phyloP scores from a whole-genome alignment of 495 filamentous ascomycete genomes.

The Cenococcum geophilum region DNA sequence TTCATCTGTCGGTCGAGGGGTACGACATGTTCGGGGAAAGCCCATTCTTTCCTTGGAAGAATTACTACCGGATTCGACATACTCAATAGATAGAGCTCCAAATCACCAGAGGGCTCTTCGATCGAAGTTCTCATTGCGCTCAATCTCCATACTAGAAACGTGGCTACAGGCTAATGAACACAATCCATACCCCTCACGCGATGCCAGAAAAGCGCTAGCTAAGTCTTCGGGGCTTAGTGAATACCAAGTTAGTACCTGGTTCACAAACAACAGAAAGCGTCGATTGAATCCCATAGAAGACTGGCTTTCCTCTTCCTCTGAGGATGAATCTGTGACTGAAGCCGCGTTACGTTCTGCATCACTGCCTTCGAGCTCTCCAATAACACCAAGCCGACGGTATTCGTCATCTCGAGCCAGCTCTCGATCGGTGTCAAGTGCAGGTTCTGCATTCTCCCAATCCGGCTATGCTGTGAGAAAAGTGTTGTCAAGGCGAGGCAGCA shows the following conservation, averaged over 20 bases:
- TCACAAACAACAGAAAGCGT: slow-evolving; percentile 1
- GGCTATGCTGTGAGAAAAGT: neutral
- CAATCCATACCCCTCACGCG: neutral
- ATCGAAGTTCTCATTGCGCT: neutral
- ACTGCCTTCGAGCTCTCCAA: neutral
- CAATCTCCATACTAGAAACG: neutral
- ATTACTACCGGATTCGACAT: too few species aligned
- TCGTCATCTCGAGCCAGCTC: neutral
- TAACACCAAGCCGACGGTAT: neutral
- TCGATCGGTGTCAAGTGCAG: neutral
- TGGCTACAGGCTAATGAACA: neutral
- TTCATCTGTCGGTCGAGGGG: too few species aligned
- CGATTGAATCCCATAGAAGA: neutral
- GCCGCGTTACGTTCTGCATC: neutral
- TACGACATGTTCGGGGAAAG: too few species aligned
- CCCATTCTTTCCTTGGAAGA: too few species aligned
- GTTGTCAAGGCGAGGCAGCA: neutral
- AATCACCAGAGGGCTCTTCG: neutral
- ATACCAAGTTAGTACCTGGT: neutral
- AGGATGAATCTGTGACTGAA: neutral
- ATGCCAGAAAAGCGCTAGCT: neutral
- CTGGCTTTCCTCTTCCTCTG: slow-evolving; percentile 1
- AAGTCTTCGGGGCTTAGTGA: neutral
- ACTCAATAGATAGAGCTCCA: too few species aligned
- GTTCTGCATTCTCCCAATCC: neutral